These are phyloP conservation scores for Saccharomycopsis malanga DNA, from an alignment of 805 yeast genomes.

Conservation along the genomic window DNA sequence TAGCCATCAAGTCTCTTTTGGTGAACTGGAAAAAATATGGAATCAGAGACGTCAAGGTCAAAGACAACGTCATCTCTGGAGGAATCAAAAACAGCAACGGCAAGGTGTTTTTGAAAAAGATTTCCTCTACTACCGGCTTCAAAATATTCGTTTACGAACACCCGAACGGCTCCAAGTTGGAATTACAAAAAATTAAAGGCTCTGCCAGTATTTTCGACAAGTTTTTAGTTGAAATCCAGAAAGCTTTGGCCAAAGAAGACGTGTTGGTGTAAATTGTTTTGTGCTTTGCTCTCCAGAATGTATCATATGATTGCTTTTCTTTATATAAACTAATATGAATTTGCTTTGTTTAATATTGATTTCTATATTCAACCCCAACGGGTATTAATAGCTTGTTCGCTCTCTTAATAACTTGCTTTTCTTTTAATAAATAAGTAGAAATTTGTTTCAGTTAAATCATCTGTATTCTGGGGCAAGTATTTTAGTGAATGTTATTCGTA, in stretches of 20 bases:
- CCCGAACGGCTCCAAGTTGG: slow-evolving; percentile 11
- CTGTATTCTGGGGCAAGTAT: too few species aligned
- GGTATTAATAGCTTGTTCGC: too few species aligned
- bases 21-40: slow-evolving; percentile 29
- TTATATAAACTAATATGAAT: too few species aligned
- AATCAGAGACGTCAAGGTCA: slow-evolving; percentile 23
- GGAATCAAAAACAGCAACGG: slow-evolving; percentile 13
- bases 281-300: too few species aligned
- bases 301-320: too few species aligned
- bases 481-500: too few species aligned
- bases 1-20: slow-evolving; percentile 19
- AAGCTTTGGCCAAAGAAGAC: slow-evolving; percentile 13
- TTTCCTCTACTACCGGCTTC: slow-evolving; percentile 12
- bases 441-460: too few species aligned
- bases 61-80: slow-evolving; percentile 18
- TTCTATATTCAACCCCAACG: too few species aligned
- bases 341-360: too few species aligned
- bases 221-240: slow-evolving; percentile 17
- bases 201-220: slow-evolving; percentile 15
- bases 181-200: slow-evolving; percentile 18
- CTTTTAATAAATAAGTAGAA: too few species aligned
- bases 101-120: slow-evolving; percentile 13
- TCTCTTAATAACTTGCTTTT: too few species aligned
- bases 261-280: slow-evolving; percentile 7
- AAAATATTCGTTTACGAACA: slow-evolving; percentile 18